Percentiles rank a stretch among this genome's conserved stretches.
These are phyloP conservation scores for Fagopyrum esculentum DNA, from an alignment of 148 eudicot genomes.

Conservation along the genomic window DNA sequence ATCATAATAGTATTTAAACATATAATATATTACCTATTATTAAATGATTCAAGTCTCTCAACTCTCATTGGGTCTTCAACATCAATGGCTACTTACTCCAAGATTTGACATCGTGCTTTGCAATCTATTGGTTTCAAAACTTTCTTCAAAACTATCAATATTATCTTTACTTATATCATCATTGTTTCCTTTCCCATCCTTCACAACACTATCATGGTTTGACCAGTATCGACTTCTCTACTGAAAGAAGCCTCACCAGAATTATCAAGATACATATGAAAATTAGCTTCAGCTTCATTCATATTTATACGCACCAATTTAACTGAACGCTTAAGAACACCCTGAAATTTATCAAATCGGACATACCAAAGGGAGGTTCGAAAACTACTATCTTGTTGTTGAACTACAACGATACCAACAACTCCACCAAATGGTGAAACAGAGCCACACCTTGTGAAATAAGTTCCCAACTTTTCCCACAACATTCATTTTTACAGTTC, in stretches of 20 bases:
- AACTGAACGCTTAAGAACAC: conserved; percentile 88
- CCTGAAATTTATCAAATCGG: conserved; percentile 94
- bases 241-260: conserved; percentile 95
- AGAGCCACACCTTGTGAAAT: conserved; percentile 91
- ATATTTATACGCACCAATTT: conserved; percentile 75
- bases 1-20: no score
- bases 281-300: conserved; percentile 71
- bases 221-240: conserved; percentile 44
- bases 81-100: conserved; percentile 29
- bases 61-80: conserved; percentile 34
- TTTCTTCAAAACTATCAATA: no score
- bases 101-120: conserved; percentile 27
- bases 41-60: conserved; percentile 18
- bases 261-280: conserved; percentile 91
- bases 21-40: no score
- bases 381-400: conserved; percentile 47
- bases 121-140: no score
- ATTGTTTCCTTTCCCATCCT: conserved; percentile 29
- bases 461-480: conserved; percentile 76
- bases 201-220: conserved; percentile 26
- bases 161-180: no score
- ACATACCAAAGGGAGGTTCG: conserved; percentile 74
- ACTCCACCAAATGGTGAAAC: conserved; percentile 99
- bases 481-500: conserved; percentile 60
- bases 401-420: conserved; percentile 86